Evolutionary conservation across 306 rosid species (phyloP).

Genomic region (Cucurbita moschata): DNA sequence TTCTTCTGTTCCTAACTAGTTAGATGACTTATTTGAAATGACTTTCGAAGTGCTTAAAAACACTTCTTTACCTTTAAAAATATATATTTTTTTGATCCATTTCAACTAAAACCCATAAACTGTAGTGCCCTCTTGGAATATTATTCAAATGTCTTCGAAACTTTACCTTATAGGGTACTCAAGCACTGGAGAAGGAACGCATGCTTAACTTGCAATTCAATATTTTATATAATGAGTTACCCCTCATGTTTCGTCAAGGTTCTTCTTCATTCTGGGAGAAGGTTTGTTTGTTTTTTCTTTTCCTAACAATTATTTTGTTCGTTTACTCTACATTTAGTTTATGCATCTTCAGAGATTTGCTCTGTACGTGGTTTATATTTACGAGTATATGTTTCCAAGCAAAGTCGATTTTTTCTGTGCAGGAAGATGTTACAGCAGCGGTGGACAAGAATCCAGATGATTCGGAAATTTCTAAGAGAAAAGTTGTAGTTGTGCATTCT

Average conservation of each 20-base stretch:
- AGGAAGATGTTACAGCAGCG: background rate
- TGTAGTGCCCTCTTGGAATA: background rate
- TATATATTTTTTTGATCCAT: too few relatives aligned
- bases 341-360: too few relatives aligned
- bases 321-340: background rate
- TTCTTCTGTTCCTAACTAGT: background rate
- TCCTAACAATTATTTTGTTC: background rate
- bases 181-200: slow-evolving; percentile 41
- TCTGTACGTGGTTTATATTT: too few relatives aligned
- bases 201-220: slow-evolving; percentile 38
- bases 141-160: background rate
- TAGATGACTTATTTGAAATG: background rate
- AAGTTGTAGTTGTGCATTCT: slow-evolving; percentile 29
- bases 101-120: background rate
- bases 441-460: background rate
- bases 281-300: background rate
- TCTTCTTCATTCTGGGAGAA: slow-evolving; percentile 53
- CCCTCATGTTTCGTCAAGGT: slow-evolving; percentile 54
- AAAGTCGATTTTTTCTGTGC: background rate
- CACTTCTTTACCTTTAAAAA: too few relatives aligned
- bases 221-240: slow-evolving; percentile 45
- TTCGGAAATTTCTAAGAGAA: slow-evolving; percentile 13
- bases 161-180: slow-evolving; percentile 37
- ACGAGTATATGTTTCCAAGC: background rate
- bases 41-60: background rate